A percentile compares a stretch with the other conserved stretches of the same genome.
phyloP scores from a whole-genome alignment of 2,329 filamentous ascomycete species.

The Penicillium sp. region DNA sequence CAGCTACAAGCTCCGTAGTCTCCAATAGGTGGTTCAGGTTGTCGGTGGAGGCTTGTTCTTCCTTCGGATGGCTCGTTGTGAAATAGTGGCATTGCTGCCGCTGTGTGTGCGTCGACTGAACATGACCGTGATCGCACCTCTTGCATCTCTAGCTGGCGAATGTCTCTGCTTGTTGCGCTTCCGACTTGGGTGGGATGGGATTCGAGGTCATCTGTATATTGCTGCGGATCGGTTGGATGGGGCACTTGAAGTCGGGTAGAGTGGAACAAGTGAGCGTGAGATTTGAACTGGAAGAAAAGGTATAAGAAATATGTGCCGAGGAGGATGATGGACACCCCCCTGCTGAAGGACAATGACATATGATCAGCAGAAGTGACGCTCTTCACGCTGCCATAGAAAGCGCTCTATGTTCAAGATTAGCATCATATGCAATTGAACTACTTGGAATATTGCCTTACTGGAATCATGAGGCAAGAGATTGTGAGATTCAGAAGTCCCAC shows the following conservation, averaged over 20 bases:
- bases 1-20: neutral
- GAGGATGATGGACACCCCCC: conserved; percentile 47
- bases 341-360: conserved; percentile 74
- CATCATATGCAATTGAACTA: conserved; percentile 28
- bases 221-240: neutral
- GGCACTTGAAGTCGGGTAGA: neutral
- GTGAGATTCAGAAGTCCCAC: conserved; percentile 82
- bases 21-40: neutral
- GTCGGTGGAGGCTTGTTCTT: neutral
- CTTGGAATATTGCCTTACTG: conserved; percentile 51
- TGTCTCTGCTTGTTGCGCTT: conserved; percentile 1
- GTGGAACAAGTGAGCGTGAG: conserved; percentile 1
- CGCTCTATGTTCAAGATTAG: conserved; percentile 51
- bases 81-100: conserved; percentile 8
- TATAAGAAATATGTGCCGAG: conserved; percentile 3
- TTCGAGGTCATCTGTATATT: conserved; percentile 12
- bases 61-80: neutral
- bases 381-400: conserved; percentile 80
- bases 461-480: conserved; percentile 82
- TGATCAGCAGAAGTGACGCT: conserved; percentile 54
- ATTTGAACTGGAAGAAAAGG: conserved; percentile 19
- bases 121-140: conserved; percentile 7
- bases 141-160: conserved; percentile 12
- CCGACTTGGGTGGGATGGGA: neutral
- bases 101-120: conserved; percentile 1